phyloP scores from a whole-genome alignment of 2,329 filamentous ascomycete genomes.

The Cadophora sp. region DNA sequence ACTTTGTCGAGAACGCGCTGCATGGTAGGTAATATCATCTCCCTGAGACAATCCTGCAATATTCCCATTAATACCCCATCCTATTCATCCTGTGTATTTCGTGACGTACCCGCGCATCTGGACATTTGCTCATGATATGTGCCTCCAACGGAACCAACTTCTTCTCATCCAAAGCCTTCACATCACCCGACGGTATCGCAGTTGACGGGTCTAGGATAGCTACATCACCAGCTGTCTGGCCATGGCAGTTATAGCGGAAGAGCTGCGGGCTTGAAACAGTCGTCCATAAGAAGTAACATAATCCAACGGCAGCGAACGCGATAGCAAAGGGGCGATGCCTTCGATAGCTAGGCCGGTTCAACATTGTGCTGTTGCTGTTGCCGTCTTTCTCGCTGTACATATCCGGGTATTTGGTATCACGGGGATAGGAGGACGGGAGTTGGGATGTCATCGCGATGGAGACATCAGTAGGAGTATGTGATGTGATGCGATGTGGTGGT shows the following conservation, averaged over 20 bases:
- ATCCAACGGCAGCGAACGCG: conserved; percentile 34
- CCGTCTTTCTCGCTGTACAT: conserved; percentile 33
- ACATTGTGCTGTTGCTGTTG: conserved; percentile 25
- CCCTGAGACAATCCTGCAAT: conserved; percentile 72
- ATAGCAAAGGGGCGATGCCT: conserved; percentile 33
- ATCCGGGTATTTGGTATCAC: conserved; percentile 26
- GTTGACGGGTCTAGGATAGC: background rate
- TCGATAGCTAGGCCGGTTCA: conserved; percentile 29
- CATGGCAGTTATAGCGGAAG: conserved; percentile 23
- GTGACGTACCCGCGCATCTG: conserved; percentile 72
- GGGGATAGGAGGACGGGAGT: conserved; percentile 19
- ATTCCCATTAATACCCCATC: conserved; percentile 11
- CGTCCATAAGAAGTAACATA: conserved; percentile 38
- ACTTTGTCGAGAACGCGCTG: conserved; percentile 81
- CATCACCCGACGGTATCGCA: background rate
- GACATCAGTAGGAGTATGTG: conserved; percentile 12
- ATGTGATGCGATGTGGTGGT: background rate
- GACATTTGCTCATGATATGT: conserved; percentile 98
- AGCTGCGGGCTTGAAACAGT: conserved; percentile 14
- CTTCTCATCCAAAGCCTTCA: conserved; percentile 11
- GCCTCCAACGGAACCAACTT: conserved; percentile 79
- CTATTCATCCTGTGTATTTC: background rate
- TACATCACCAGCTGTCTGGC: background rate
- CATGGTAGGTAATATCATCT: conserved; percentile 88
- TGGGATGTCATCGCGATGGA: conserved; percentile 30